Conservation (phyloP, 768 basidiomycete species). For the Lentinula edodes region DNA sequence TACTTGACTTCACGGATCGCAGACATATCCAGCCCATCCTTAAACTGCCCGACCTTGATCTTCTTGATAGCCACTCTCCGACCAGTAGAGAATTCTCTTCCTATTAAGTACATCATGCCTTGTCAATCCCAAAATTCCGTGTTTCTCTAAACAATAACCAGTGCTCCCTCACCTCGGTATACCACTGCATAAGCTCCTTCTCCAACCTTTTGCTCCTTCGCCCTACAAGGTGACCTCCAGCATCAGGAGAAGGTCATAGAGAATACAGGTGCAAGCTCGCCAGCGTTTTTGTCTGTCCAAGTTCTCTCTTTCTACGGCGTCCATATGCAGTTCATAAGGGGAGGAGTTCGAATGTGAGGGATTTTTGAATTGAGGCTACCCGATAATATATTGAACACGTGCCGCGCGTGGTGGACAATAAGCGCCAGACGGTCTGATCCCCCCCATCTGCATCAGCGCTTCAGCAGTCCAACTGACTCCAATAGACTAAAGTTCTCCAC, state of each 20-base stretch:
- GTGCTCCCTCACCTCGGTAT: slow-evolving; percentile 62
- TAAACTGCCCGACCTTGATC: slow-evolving; percentile 94
- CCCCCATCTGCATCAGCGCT: no score
- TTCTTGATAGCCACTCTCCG: slow-evolving; percentile 97
- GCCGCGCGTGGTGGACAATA: neutral
- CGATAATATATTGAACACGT: no score
- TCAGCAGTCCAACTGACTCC: no score
- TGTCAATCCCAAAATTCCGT: no score
- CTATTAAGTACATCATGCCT: slow-evolving; percentile 26
- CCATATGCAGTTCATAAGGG: slow-evolving; percentile 39
- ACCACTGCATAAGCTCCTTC: slow-evolving; percentile 97
- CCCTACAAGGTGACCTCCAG: slow-evolving; percentile 35
- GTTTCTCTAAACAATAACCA: neutral
- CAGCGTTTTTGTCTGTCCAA: slow-evolving; percentile 65
- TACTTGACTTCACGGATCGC: slow-evolving; percentile 98
- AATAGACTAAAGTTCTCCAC: no score
- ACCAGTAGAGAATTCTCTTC: slow-evolving; percentile 67
- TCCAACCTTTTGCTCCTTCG: slow-evolving; percentile 77
- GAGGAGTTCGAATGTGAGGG: no score
- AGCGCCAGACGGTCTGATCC: no score
- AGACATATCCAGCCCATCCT: slow-evolving; percentile 98
- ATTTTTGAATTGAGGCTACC: no score
- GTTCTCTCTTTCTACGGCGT: slow-evolving; percentile 79
- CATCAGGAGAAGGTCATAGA: slow-evolving; percentile 4
- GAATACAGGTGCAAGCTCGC: slow-evolving; percentile 24